Base-by-base conservation (phyloP, 2,329 filamentous ascomycete species). In the Colletotrichum sp. region DNA sequence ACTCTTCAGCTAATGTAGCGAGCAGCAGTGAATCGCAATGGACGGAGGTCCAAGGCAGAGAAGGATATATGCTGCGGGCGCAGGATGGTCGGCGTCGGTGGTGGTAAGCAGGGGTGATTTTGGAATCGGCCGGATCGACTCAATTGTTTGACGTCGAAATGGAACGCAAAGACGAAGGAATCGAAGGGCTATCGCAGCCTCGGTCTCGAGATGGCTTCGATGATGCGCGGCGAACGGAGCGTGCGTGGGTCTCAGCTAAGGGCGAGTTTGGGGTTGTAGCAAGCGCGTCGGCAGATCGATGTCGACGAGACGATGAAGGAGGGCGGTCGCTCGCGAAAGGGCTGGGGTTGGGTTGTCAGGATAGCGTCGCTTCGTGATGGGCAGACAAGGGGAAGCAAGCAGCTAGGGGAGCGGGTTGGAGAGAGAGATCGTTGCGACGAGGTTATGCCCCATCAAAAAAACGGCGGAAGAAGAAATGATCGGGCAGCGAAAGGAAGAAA, bases 271-370 rank as follows among this genome's bases (percentile, higher is more conserved):
- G 66, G 32, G 59, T 36, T 39, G 64, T n/a, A 76, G 60, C 64
- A 59, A 69, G 74, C 70, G 71, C 74, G 74, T 76, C 71, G 74
- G 64, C 71, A 68, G 71, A 69, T 74, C 64, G 71, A 76, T 64
- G 65, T 76, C 71, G 59, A 74, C 59, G 57, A 63, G 64, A 73
- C 68, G 72, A 72, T 72, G 64, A 68, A 73, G 72, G 70, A 74
- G 73, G 69, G 64, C 64, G 36, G 70, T 73, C 64, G 71, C 74
- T 76, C 74, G 74, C 71, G 73, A 64, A 64, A 76, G 57, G 32
- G 65, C 71, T 74, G 59, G 71, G 34, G 70, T 69, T 74, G 64
- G 65, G 65, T 34, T 65, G 71, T 66, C 57, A 76, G 64, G 71
- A 74, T 65, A 55, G 71, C 64, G 74, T 65, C 71, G 74, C 65